Percentiles rank a stretch among this genome's conserved stretches.
Conservation (phyloP, 2,329 filamentous ascomycete genomes). For the Venturia aucupariae region DNA sequence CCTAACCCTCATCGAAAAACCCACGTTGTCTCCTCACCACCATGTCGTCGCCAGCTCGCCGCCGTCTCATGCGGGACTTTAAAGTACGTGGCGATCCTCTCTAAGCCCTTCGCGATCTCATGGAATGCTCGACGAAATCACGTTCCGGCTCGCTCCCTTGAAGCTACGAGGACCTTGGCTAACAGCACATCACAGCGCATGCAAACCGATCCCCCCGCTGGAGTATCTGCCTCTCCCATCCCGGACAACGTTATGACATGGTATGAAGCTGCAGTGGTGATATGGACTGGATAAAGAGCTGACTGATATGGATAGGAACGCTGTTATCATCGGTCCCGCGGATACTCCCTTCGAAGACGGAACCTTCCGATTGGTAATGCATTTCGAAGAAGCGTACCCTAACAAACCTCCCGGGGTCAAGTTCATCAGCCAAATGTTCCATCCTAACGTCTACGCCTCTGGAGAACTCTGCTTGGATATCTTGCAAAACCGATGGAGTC, state of each 20-base stretch:
- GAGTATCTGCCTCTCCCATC: constrained; percentile 90
- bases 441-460: constrained; percentile 95
- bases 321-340: constrained; percentile 92
- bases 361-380: constrained; percentile 95
- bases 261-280: constrained; percentile 41
- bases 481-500: constrained; percentile 95
- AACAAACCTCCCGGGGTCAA: constrained; percentile 98
- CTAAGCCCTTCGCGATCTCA: neutral
- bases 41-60: constrained; percentile 90
- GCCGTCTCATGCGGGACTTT: constrained; percentile 98
- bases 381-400: constrained; percentile 97
- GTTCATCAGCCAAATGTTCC: constrained; percentile 99
- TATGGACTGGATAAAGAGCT: neutral
- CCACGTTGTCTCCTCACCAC: constrained; percentile 18
- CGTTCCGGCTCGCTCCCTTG: neutral
- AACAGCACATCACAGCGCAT: constrained; percentile 58
- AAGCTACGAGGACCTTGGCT: neutral
- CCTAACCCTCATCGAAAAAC: neutral
- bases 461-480: constrained; percentile 96
- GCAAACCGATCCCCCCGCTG: constrained; percentile 96
- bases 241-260: constrained; percentile 97
- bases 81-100: constrained; percentile 53
- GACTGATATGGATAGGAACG: constrained; percentile 60
- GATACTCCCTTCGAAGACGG: constrained; percentile 98
- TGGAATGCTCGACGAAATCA: neutral